phyloP scores from a whole-genome alignment of 306 rosid species.

The Malus sylvestris region DNA sequence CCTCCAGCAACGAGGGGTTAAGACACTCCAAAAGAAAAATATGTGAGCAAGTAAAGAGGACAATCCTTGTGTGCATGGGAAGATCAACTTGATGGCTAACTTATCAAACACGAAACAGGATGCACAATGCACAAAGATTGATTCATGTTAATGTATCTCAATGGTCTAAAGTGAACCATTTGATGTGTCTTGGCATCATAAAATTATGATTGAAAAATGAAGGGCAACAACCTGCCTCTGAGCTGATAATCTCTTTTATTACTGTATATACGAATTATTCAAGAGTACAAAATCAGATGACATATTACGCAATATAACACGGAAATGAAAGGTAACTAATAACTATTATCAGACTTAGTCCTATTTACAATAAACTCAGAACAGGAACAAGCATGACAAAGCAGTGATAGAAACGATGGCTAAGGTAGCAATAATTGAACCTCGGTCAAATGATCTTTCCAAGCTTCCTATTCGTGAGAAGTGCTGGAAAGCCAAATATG shows the following conservation, averaged over 20 bases:
- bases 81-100: neutral
- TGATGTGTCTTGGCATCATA: neutral
- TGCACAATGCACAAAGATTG: neutral
- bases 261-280: neutral
- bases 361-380: constrained; percentile 40
- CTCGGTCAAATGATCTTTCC: constrained; percentile 70
- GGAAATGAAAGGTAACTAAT: neutral
- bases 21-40: neutral
- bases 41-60: neutral
- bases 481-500: constrained; percentile 88
- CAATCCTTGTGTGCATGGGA: neutral
- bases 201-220: neutral
- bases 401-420: constrained; percentile 44
- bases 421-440: constrained; percentile 74
- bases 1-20: no score
- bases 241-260: neutral
- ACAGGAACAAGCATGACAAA: constrained; percentile 49
- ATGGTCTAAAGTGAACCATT: neutral
- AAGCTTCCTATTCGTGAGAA: constrained; percentile 67
- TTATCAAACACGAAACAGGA: neutral
- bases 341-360: neutral
- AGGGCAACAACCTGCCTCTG: neutral
- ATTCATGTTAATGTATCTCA: neutral
- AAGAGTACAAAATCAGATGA: neutral
- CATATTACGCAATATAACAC: neutral